These are phyloP conservation scores for Cicer chorassanicum DNA, from an alignment of 306 rosid species.

Conservation along the genomic window DNA sequence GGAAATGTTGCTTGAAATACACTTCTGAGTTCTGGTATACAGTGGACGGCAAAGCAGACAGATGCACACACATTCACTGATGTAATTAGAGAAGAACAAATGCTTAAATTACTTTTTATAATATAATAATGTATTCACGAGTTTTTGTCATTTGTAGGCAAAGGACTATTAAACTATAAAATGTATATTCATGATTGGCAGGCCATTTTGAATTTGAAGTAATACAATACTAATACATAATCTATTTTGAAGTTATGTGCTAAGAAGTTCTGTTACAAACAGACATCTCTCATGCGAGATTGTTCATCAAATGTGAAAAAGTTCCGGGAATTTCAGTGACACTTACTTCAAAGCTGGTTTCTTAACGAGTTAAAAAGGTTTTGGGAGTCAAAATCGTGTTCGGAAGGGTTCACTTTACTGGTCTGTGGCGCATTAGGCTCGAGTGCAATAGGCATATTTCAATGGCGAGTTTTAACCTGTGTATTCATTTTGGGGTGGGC, in stretches of 20 bases:
- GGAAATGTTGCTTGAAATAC: constrained; percentile 16
- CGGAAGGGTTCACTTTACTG: not conserved
- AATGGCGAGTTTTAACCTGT: not conserved
- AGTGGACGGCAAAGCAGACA: not conserved
- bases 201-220: constrained; percentile 2
- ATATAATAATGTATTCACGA: not conserved
- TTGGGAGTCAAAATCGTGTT: not conserved
- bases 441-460: constrained; percentile 15
- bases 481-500: not conserved
- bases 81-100: not conserved
- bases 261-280: not conserved
- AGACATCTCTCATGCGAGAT: not conserved
- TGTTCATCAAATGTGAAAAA: constrained; percentile 4
- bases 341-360: not conserved
- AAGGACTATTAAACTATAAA: not conserved
- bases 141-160: constrained; percentile 4
- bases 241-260: not conserved
- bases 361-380: not conserved
- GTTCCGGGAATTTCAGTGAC: not conserved
- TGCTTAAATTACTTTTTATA: not conserved
- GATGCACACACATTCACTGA: not conserved
- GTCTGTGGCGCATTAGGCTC: constrained; percentile 13
- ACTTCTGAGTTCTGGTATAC: not conserved
- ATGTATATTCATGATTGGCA: constrained; percentile 11
- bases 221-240: not conserved